Evolutionary conservation across 176 grass and related monocot species (phyloP).

Genomic region (Carex kokanica): DNA sequence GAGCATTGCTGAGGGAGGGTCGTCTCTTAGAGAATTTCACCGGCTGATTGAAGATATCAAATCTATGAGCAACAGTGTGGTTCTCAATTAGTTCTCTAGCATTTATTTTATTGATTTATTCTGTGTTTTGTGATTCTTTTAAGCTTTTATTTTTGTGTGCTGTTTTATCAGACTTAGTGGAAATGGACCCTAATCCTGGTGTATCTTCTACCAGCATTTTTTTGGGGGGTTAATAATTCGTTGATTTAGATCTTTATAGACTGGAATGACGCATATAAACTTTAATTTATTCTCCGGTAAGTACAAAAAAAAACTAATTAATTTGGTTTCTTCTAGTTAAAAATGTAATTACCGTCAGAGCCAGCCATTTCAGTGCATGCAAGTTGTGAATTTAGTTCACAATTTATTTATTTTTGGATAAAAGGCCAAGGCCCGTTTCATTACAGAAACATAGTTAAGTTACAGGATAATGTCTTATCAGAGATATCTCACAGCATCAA

Average conservation of each 20-base stretch:
- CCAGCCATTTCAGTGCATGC: background rate
- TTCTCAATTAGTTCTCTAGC: background rate
- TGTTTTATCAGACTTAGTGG: background rate
- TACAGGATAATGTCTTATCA: too few species aligned
- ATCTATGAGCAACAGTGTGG: conserved; percentile 13
- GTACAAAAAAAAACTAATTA: background rate
- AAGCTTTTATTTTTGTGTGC: background rate
- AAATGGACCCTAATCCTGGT: background rate
- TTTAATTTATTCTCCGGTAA: background rate
- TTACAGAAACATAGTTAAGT: too few species aligned
- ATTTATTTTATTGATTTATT: background rate
- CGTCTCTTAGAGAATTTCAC: conserved; percentile 21
- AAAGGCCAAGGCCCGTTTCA: too few species aligned
- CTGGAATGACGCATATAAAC: background rate
- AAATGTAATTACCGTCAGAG: background rate
- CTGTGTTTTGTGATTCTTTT: background rate
- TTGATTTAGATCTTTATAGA: background rate
- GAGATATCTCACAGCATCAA: too few species aligned
- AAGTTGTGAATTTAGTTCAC: background rate
- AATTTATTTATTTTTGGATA: too few species aligned
- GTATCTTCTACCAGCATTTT: background rate
- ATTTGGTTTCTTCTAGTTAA: background rate
- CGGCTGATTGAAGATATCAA: conserved; percentile 33
- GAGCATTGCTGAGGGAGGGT: conserved; percentile 32
- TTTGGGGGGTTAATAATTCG: background rate